Evolutionary conservation across 371 early-diverging fungal species (phyloP), one percentile per base, ranked within the genome.

Genomic region (Capniomyces stellatus): DNA sequence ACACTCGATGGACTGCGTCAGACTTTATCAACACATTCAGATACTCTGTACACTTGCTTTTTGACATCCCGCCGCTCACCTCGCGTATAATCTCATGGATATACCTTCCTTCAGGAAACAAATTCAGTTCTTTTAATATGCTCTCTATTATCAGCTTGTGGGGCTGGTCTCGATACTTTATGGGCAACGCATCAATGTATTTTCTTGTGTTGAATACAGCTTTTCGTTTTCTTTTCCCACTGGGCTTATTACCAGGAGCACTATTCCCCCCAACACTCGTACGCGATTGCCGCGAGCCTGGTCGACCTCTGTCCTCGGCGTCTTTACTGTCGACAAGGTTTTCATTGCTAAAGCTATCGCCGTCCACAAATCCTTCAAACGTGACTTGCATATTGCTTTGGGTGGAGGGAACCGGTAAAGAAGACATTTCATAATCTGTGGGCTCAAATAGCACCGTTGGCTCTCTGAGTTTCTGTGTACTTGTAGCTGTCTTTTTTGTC

Each of bases 1-100:
- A 65, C 29, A 66, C 55, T 19, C 60, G 60, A 6, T 46, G 29
- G 1, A 66, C 62, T 3, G 59, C 48, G 19, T 64, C 66, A 0
- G 60, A 61, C 18, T 60, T 56, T 0, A 65, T 62, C 29, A 67
- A 53, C 1, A 64, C 59, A 27, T 68, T 67, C 68, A 67, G 30
- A 28, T 67, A 67, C 43, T 67, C 67, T 24, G 57, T 54, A 23
- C 67, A 67, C 43, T 63, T 62, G 43, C 58, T 62, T 29, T 67
- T 60, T 1, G 64, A 59, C 49, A 67, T 12, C 0, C 57, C 63
- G 18, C 54, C 51, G n/a, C 53, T 28, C n/a, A 52, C 31, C 28
- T 62, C 67, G 8, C 64, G 28, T 25, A 64, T 42, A 29, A 67
- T 56, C 46, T 67, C 67, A 28, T 67, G 68, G 8, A 53, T 54